Conservation (phyloP, 2,329 filamentous ascomycete species). For the Hymenoscyphus infarciens region DNA sequence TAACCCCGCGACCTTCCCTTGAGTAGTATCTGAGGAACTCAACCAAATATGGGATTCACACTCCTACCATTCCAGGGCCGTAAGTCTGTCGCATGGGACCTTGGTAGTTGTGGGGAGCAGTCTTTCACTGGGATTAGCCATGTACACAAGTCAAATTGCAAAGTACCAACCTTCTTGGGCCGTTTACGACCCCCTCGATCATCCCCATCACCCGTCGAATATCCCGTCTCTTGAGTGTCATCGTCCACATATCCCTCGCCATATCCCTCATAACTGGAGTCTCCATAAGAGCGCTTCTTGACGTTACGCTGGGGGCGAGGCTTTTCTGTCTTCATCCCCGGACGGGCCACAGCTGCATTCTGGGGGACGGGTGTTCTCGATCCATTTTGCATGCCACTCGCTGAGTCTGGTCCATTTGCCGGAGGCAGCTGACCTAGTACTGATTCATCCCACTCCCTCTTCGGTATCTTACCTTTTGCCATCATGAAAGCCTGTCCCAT, state of each 20-base stretch:
- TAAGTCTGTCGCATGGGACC: conserved; percentile 39
- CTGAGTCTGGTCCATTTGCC: conserved; percentile 15
- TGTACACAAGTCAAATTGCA: conserved; percentile 17
- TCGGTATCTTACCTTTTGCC: conserved; percentile 54
- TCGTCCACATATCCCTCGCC: conserved; percentile 69
- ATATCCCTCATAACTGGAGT: conserved; percentile 72
- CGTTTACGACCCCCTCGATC: conserved; percentile 55
- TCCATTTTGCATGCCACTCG: conserved; percentile 19
- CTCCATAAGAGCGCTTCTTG: conserved; percentile 74
- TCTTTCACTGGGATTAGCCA: conserved; percentile 31
- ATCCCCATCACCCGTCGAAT: conserved; percentile 70
- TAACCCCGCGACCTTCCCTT: not conserved
- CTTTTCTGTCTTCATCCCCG: conserved; percentile 22
- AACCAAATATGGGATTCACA: conserved; percentile 36
- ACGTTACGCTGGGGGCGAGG: conserved; percentile 60
- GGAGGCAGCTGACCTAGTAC: conserved; percentile 53
- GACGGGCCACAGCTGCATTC: conserved; percentile 14
- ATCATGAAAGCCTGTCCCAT: conserved; percentile 53
- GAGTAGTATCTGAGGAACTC: not conserved
- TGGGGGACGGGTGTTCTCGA: conserved; percentile 19
- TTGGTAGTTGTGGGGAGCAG: conserved; percentile 28
- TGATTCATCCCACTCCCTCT: conserved; percentile 52
- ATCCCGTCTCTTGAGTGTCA: conserved; percentile 57
- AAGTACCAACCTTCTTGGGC: conserved; percentile 57
- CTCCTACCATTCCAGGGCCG: conserved; percentile 56